Base-by-base conservation (phyloP, 148 eudicot genomes). In the Hydrangea macrophylla region DNA sequence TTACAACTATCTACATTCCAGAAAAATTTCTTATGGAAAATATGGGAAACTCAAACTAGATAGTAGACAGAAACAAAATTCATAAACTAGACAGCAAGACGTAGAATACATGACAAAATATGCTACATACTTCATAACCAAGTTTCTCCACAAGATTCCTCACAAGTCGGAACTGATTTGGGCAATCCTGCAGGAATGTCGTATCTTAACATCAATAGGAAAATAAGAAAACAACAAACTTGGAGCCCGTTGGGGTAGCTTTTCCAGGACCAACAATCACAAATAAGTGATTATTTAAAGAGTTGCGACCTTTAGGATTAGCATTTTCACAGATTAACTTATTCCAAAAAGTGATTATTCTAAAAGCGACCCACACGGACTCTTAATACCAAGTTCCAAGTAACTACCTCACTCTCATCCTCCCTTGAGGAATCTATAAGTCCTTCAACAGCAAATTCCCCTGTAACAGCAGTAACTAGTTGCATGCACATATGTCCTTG, bases 371-470 rank as follows among this genome's bases (percentile, higher is more conserved):
- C n/a, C n/a, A n/a, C n/a, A n/a, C n/a, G n/a, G n/a, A n/a, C n/a
- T n/a, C n/a, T n/a, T 39, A 4, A 8, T 12, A 18, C 13, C 7
- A 37, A 71, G 62, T 50, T 60, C 23, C 5, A 72, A n/a, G 55
- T 27, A 59, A 75, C 58, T 82, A 89, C 96, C 92, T 61, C 78
- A 60, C 50, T 60, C 54, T 70, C 78, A 28, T 87, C 88, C 69
- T 83, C 88, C 60, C 73, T 69, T 25, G 74, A 70, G 11, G 91
- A 84, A 50, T 78, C 80, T 78, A 90, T 75, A 60, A 90, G 90
- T 48, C 70, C 83, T 80, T 85, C 81, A 26, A 90, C 73, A 32
- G 92, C 90, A 81, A 75, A 76, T 75, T 90, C 96, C 60, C 88
- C 96, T 90, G 88, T 74, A 81, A 40, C 60, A 40, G 28, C 39